Evolutionary conservation across 2,329 filamentous ascomycete species (phyloP).

Genomic region (Setomelanomma holmii): DNA sequence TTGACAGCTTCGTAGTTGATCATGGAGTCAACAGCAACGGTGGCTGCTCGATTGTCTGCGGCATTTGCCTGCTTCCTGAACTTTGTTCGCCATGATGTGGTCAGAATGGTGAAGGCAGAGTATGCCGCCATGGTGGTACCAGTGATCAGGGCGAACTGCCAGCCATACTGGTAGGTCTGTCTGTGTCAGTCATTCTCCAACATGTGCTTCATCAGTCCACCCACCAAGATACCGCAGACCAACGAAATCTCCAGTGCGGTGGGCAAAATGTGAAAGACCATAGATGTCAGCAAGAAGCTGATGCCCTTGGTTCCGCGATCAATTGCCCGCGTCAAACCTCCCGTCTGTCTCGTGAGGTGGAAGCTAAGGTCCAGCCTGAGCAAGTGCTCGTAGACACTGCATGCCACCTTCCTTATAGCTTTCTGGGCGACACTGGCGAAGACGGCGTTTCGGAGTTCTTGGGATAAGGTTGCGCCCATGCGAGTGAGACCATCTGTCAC

Average conservation of each 20-base stretch:
- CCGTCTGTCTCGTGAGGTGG: slow-evolving; percentile 92
- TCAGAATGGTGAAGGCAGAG: slow-evolving; percentile 95
- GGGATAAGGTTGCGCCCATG: slow-evolving; percentile 87
- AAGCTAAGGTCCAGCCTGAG: slow-evolving; percentile 90
- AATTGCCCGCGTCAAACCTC: slow-evolving; percentile 90
- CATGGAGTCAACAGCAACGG: slow-evolving; percentile 92
- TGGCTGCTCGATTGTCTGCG: slow-evolving; percentile 93
- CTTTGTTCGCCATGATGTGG: slow-evolving; percentile 95
- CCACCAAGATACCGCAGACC: slow-evolving; percentile 88
- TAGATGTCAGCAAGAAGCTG: slow-evolving; percentile 93
- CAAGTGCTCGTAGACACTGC: slow-evolving; percentile 91
- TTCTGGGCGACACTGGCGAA: slow-evolving; percentile 98
- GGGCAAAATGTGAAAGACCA: slow-evolving; percentile 97
- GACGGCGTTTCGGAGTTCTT: slow-evolving; percentile 93
- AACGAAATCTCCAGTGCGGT: slow-evolving; percentile 93
- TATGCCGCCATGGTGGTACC: slow-evolving; percentile 91
- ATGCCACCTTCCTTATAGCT: slow-evolving; percentile 87
- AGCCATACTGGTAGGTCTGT: slow-evolving; percentile 90
- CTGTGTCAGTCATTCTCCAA: slow-evolving; percentile 10
- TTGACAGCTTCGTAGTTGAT: slow-evolving; percentile 99
- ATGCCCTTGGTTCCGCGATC: slow-evolving; percentile 98
- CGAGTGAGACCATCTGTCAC: slow-evolving; percentile 77
- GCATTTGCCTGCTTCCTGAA: slow-evolving; percentile 95
- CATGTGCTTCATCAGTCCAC: slow-evolving; percentile 8
- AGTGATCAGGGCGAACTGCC: slow-evolving; percentile 90